Evolutionary conservation across 2,329 filamentous ascomycete genomes (phyloP), one percentile per base, ranked within the genome.

Genomic region (Neodidymelliopsis sp.): DNA sequence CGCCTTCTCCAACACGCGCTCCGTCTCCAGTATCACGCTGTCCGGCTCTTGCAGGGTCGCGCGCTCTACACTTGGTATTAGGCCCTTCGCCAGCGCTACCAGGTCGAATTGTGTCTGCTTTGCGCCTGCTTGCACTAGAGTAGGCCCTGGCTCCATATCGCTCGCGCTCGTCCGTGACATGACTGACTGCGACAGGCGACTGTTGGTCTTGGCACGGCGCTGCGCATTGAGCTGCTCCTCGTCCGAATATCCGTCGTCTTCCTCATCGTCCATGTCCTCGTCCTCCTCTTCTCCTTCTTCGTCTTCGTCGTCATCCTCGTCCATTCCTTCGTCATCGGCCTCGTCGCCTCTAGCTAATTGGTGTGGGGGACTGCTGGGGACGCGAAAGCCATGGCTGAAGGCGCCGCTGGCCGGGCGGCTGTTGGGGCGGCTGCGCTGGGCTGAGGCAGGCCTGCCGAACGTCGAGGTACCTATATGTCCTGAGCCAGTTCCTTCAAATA

Each of bases 11-110:
- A 96, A 75, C 29, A 90, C 74, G 28, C 84, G 80, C 68, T 97
- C 92, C 9, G 89, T 95, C 37, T 83, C 79, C 24, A 95, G 74
- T 34, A 97, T 84, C 15, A 96, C 72, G 34, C 86, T 80, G 52
- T 87, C 84, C 1, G 86, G 77, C 72, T 97, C 93, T 4, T 79
- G 79, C 34, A 95, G 76, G 13, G 74, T 64, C 1, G 88, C 84
- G 24, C 82, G 76, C 25, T 81, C 81, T 31, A 73, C 80, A 71
- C 68, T 83, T 68, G 70, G 76, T 68, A 78, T 86, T 8, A 92
- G 73, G 53, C 87, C 86, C 67, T 87, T 89, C 22, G 90, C 89
- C 50, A 96, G 84, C 6, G 82, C 77, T 4, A 85, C 81, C 63
- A 91, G 88, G 33, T 84, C 83, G 40, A 86, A 85, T 7, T 84